phyloP scores from a whole-genome alignment of 208 protist genomes.

The Plasmodiophora brassicae region DNA sequence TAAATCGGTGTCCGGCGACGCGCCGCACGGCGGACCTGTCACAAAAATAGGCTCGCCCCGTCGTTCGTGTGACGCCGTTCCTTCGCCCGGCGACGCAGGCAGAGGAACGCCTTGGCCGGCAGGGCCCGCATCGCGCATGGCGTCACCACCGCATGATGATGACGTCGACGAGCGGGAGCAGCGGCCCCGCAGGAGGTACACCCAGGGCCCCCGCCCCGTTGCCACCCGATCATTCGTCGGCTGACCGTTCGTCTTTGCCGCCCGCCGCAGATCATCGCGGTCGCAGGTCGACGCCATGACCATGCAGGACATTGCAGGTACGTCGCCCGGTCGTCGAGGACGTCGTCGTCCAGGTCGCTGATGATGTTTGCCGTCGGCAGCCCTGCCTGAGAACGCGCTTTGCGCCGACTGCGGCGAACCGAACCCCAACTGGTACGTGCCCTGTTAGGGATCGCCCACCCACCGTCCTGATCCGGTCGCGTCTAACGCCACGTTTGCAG shows the following conservation, averaged over 20 bases:
- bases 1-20: too few relatives aligned
- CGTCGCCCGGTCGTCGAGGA: too few relatives aligned
- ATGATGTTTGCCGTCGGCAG: too few relatives aligned
- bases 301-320: constrained; percentile 8
- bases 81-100: too few relatives aligned
- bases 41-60: too few relatives aligned
- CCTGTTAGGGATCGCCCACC: background rate
- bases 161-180: background rate
- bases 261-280: too few relatives aligned
- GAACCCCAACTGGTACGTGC: constrained; percentile 10
- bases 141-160: background rate
- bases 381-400: background rate
- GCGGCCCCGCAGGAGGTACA: background rate
- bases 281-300: too few relatives aligned
- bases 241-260: background rate
- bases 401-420: background rate
- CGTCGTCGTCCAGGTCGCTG: background rate
- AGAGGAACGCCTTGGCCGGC: background rate
- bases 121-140: background rate
- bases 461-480: background rate
- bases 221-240: background rate
- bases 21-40: too few relatives aligned
- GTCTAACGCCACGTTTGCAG: background rate
- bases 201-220: background rate
- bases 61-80: too few relatives aligned